Percentiles rank a stretch among this genome's conserved stretches.
phyloP scores from a whole-genome alignment of 2,329 filamentous ascomycete species.

The Cadophora sp. region DNA sequence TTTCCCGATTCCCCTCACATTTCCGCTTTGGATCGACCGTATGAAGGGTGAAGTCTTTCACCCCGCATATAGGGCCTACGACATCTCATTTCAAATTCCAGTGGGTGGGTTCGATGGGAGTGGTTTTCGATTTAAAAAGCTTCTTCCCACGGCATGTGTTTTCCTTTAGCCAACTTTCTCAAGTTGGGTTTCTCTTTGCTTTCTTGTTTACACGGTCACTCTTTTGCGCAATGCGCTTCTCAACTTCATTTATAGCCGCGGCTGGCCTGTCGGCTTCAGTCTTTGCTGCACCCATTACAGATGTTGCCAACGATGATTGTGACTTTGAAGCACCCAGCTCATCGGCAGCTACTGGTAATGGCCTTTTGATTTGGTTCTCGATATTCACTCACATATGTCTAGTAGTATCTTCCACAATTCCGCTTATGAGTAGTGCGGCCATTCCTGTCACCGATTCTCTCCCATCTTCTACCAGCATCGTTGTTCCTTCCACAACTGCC shows the following conservation, averaged over 20 bases:
- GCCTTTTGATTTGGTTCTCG: neutral
- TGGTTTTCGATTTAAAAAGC: neutral
- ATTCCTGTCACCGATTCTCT: neutral
- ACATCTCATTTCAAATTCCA: neutral
- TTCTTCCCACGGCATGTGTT: neutral
- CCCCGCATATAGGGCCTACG: slow-evolving; percentile 5
- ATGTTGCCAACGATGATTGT: neutral
- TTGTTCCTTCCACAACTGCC: neutral
- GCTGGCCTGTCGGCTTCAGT: slow-evolving; percentile 18
- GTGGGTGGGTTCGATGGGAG: slow-evolving; percentile 5
- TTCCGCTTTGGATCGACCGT: neutral
- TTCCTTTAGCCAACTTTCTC: neutral
- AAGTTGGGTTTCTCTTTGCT: neutral
- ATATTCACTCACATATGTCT: neutral
- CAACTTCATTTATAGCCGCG: slow-evolving; percentile 14
- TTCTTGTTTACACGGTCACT: neutral
- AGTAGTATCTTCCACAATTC: neutral
- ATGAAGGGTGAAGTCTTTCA: neutral
- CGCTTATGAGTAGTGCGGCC: neutral
- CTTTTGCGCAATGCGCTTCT: slow-evolving; percentile 42
- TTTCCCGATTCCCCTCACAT: neutral
- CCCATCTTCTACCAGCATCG: neutral
- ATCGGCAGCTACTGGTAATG: neutral
- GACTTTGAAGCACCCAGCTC: neutral
- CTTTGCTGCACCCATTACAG: slow-evolving; percentile 13